Evolutionary conservation across 2,329 filamentous ascomycete species (phyloP), one percentile per base, ranked within the genome.

Genomic region (Penicillium freii): DNA sequence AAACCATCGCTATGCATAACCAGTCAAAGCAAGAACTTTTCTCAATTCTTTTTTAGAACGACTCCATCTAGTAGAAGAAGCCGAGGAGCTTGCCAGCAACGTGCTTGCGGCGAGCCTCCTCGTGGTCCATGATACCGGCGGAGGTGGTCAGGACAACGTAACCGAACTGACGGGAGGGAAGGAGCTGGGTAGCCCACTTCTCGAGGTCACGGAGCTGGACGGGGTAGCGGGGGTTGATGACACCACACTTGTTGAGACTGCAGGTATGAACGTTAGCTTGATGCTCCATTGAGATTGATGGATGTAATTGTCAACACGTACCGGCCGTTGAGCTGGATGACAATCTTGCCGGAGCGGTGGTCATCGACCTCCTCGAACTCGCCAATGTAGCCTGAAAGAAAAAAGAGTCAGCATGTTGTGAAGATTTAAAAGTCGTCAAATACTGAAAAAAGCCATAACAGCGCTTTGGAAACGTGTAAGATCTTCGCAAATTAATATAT

Each of bases 361-460:
- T 99, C 92, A 73, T 99, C 94, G 71, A 99, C 89, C 83, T 97
- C 92, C 86, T 99, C 94, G 80, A 97, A 99, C 83, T 97, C 93
- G 81, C 92, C 92, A 79, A 97, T 97, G 85, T 97, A 97, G 75
- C 93, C 93, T 97, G 74, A 58, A 59, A 62, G 62, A 69, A 61
- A 64, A 68, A 60, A 57, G 51, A 58, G 78, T 91, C 75, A 91
- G 86, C 71, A 69, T 97, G 91, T 97, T 83, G 89, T 91, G 87
- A 87, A 83, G 84, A 87, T 88, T 87, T 95, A 96, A 96, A 97
- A 88, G 88, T 90, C 85, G 83, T 81, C 89, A 87, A 82, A 92
- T 89, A 94, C 79, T 67, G 64, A 68, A 67, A 66, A 66, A 68
- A 68, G 55, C 55, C 45, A 57, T 57, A 39, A 65, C 59, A 75